phyloP scores from a whole-genome alignment of 2,329 filamentous ascomycete species.

The Penicillium digitatum region DNA sequence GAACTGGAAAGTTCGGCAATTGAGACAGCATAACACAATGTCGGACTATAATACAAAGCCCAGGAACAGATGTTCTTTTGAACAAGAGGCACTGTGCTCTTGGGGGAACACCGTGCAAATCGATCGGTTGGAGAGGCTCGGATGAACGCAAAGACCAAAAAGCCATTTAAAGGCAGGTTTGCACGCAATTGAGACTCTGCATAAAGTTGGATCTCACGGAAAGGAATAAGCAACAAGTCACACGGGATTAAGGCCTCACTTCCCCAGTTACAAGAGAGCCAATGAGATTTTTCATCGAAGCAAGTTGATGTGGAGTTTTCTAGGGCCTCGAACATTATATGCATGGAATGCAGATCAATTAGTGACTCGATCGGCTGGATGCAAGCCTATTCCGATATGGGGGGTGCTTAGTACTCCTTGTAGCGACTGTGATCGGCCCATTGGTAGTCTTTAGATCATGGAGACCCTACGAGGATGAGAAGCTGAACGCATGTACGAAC shows the following conservation, averaged over 20 bases:
- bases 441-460: neutral
- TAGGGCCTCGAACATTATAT: neutral
- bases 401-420: neutral
- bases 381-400: neutral
- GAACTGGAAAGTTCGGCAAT: neutral
- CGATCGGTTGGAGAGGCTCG: neutral
- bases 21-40: slow-evolving; percentile 3
- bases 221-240: slow-evolving; percentile 2
- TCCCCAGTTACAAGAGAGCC: neutral
- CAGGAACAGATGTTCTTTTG: neutral
- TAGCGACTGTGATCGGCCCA: neutral
- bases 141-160: neutral
- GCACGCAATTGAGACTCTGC: slow-evolving; percentile 3
- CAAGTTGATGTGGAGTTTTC: neutral
- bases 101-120: neutral
- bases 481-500: neutral
- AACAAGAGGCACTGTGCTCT: neutral
- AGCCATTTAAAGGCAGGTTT: neutral
- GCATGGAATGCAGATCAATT: neutral
- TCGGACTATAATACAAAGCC: neutral
- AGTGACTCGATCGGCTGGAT: neutral
- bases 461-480: neutral
- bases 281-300: neutral
- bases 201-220: slow-evolving; percentile 8
- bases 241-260: neutral